phyloP scores from a whole-genome alignment of 345 rosid genomes.

The Camelina laxa region DNA sequence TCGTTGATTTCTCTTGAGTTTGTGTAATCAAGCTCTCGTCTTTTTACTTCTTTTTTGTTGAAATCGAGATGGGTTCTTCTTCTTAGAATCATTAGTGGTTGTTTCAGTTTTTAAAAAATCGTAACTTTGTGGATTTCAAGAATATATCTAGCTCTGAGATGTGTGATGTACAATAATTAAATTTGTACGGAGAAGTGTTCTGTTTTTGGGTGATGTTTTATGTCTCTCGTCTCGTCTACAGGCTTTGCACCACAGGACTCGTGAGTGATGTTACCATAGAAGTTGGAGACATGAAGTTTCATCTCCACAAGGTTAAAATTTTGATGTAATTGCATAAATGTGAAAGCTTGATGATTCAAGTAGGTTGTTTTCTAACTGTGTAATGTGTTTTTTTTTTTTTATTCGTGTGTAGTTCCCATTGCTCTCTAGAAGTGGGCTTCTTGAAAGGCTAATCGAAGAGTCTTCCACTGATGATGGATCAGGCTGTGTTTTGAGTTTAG shows the following conservation, averaged over 20 bases:
- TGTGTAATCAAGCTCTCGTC: neutral
- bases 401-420: constrained; percentile 64
- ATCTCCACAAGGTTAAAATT: constrained; percentile 77
- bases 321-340: constrained; percentile 1
- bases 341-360: neutral
- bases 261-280: constrained; percentile 74
- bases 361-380: neutral
- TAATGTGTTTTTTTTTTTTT: constrained; percentile 16
- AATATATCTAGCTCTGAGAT: neutral
- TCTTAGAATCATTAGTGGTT: neutral
- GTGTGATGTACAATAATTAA: neutral
- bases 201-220: neutral
- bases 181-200: neutral
- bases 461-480: constrained; percentile 48
- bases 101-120: neutral
- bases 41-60: neutral
- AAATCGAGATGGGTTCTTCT: constrained; percentile 12
- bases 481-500: constrained; percentile 51
- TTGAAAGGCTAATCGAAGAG: constrained; percentile 61
- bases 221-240: constrained; percentile 35
- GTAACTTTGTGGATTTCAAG: neutral
- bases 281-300: constrained; percentile 65
- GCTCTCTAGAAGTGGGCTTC: constrained; percentile 68
- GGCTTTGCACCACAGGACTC: constrained; percentile 75
- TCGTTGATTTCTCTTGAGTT: neutral